These are phyloP conservation scores for Ustulina deusta DNA, from an alignment of 2,329 filamentous ascomycete genomes.

Conservation along the genomic window DNA sequence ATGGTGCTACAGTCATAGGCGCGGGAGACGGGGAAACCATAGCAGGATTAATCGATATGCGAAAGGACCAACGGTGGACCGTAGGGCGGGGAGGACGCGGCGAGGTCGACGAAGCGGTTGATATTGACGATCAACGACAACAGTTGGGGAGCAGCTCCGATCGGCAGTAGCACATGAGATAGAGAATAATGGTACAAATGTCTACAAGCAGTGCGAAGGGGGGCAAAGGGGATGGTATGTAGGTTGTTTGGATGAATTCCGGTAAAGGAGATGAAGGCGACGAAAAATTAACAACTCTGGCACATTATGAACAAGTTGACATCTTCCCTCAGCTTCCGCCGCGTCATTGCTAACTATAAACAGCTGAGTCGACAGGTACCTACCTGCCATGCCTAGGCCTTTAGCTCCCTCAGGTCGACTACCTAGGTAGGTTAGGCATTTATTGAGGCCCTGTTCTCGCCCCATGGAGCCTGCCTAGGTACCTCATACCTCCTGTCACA, in stretches of 20 bases:
- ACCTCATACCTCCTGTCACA: neutral
- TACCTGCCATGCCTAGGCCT: neutral
- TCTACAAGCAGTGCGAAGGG: conserved; percentile 9
- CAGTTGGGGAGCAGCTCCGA: conserved; percentile 13
- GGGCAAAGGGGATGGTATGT: neutral
- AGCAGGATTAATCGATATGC: conserved; percentile 48
- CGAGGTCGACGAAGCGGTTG: conserved; percentile 15
- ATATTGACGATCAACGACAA: conserved; percentile 13
- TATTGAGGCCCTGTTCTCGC: too few relatives aligned
- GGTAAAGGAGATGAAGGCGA: conserved; percentile 1
- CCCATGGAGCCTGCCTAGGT: neutral
- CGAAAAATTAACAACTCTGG: conserved; percentile 9
- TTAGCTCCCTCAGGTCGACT: neutral
- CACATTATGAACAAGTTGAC: conserved; percentile 30
- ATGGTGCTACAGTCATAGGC: conserved; percentile 59
- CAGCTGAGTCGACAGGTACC: conserved; percentile 17
- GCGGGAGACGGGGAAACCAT: conserved; percentile 56
- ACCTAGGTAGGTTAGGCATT: too few relatives aligned
- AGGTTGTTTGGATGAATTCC: neutral
- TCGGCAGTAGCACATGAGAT: conserved; percentile 14
- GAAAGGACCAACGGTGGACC: conserved; percentile 6
- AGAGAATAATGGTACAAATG: conserved; percentile 13
- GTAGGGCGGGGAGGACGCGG: neutral
- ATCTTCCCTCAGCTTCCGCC: conserved; percentile 30
- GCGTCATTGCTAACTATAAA: conserved; percentile 33